Evolutionary conservation across 192 early-diverging fungal species (phyloP).

Genomic region (Backusella westeae): DNA sequence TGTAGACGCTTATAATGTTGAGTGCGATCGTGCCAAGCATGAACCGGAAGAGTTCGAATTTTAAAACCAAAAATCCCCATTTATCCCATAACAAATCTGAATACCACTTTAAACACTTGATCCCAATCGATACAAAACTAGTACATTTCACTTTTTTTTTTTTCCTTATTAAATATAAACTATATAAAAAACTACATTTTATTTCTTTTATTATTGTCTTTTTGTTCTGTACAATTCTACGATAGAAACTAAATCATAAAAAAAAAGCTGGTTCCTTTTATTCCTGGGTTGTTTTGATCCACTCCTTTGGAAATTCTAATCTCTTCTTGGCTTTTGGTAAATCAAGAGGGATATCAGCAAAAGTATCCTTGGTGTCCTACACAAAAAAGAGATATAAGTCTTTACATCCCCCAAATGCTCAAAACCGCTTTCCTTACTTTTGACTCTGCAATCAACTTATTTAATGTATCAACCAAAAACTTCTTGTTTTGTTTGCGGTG

Average conservation of each 20-base stretch:
- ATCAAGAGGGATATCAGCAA: conserved; percentile 58
- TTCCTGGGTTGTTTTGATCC: conserved; percentile 34
- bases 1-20: too few relatives aligned
- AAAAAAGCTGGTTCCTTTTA: neutral
- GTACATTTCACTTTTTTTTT: too few relatives aligned
- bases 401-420: neutral
- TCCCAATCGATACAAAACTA: too few relatives aligned
- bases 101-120: too few relatives aligned
- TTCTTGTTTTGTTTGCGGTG: conserved; percentile 56
- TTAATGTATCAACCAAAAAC: conserved; percentile 50
- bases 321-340: conserved; percentile 53
- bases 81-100: too few relatives aligned
- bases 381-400: neutral
- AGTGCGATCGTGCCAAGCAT: too few relatives aligned
- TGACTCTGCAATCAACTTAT: conserved; percentile 53
- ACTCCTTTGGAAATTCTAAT: conserved; percentile 62
- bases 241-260: neutral
- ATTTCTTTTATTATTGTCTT: neutral
- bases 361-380: conserved; percentile 47
- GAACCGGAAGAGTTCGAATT: too few relatives aligned
- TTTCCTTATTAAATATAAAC: neutral
- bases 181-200: neutral
- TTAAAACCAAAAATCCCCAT: too few relatives aligned
- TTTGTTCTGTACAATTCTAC: neutral
- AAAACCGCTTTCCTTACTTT: conserved; percentile 34